Evolutionary conservation across 257 asterid species (phyloP), one percentile per base, ranked within the genome.

Genomic region (Scutellaria galericulata): DNA sequence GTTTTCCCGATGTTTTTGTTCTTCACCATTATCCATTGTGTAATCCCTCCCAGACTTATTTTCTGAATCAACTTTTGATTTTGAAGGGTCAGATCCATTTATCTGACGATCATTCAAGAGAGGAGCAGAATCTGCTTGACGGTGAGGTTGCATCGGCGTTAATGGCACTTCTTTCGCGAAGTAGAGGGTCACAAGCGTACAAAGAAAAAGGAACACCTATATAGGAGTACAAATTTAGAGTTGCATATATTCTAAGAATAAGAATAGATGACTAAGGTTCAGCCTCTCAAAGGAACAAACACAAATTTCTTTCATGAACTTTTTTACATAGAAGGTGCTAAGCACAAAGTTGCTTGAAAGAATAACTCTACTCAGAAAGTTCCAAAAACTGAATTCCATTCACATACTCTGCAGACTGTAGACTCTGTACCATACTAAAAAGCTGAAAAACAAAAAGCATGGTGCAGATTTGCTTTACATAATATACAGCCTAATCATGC

Each of bases 111-210:
- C 85, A 60, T 83, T 81, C 87, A 94, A 84, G 66, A 95, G 93
- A 76, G 99, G 99, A 83, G 98, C 89, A 82, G 97, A 85, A 82
- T 95, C 97, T 63, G 95, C 77, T 71, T 79, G 64, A 35, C 65
- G 84, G 45, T 75, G 86, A 55, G 84, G 73, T 68, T 87, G 90
- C 70, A 77, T 82, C 53, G 83, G 80, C 51, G 78, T 31, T 85
- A 92, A 73, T 1, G 96, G 98, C 53, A 86, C 88, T 87, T 95
- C 99, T 70, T 87, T 86, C 2, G 99, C 99, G 64, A 95, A 92
- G 94, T 90, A 83, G 80, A 95, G 87, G 6, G 98, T 90, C 63
- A 95, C 89, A 65, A 87, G 88, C 2, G 98, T 92, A 75, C 99
- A 95, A 39, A 89, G 52, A 20, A 82, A 62, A 73, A 92, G 89